Base-by-base conservation (phyloP, 2,329 filamentous ascomycete genomes). In the Colletotrichum sp. region DNA sequence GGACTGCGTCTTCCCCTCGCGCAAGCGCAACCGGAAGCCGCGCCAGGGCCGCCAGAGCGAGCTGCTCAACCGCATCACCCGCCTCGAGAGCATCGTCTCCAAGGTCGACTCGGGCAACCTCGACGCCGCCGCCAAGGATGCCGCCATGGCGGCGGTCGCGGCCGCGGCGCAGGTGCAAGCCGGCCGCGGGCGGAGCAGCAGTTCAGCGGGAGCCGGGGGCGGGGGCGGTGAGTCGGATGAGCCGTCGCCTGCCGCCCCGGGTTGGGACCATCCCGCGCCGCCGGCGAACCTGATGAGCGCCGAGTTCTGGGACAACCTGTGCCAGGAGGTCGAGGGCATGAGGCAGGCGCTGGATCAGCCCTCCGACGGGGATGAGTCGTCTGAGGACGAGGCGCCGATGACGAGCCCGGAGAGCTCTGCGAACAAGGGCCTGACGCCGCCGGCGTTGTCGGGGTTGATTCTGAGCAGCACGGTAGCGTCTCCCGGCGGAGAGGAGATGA, bases 1-100 rank as follows among this genome's bases (percentile, higher is more conserved):
- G 10, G 86, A 90, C 63, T 93, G 88, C 79, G 79, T 86, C 48
- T 88, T 87, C 70, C 87, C 87, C 21, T 81, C 83, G n/a, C 84
- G 87, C 32, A 88, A 87, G 77, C 85, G 85, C 52, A 86, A 84
- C 64, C 83, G 85, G 26, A 83, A 84, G 67, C 85, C 84, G 1
- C 83, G 85, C 12, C 82, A 83, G 74, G 85, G 82, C 55, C 86
- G 84, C 32, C 86, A 88, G 80, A 82, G 82, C 52, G 87, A 88
- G 78, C 82, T 88, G 6, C 81, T 88, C 18, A 84, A 85, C 75
- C 84, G 87, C 26, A 83, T 88, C 66, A 85, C 84, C 71, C 85
- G 86, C 18, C 83, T 88, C 12, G 87, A 88, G 80, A 83, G 79
- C 60, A 88, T 88, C 64, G 87, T 88, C n/a, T 85, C 85, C 34